Evolutionary conservation across 768 basidiomycete genomes (phyloP).

Genomic region (Terana coerulea): DNA sequence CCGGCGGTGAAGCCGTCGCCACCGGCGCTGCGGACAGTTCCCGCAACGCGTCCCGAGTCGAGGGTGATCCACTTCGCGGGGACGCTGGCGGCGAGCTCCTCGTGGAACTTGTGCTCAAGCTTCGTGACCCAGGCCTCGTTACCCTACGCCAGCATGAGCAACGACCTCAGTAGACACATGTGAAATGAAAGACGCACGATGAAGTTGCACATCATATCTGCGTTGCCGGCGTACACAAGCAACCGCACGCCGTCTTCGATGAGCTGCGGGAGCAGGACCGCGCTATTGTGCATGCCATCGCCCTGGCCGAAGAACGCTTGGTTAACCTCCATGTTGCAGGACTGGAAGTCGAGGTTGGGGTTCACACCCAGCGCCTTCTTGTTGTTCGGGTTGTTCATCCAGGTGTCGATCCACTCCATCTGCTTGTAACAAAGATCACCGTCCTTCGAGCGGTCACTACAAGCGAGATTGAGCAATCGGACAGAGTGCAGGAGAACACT

Average conservation of each 20-base stretch:
- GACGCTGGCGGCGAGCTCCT: slow-evolving; percentile 51
- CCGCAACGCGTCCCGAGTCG: slow-evolving; percentile 51
- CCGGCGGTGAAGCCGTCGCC: slow-evolving; percentile 64
- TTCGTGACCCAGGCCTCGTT: slow-evolving; percentile 73
- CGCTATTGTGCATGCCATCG: slow-evolving; percentile 83
- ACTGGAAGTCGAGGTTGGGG: slow-evolving; percentile 52
- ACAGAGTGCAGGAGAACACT: too few relatives aligned
- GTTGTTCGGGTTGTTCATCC: slow-evolving; percentile 74
- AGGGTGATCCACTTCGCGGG: slow-evolving; percentile 55
- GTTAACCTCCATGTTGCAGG: slow-evolving; percentile 79
- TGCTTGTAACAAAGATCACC: slow-evolving; percentile 74
- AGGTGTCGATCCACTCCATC: slow-evolving; percentile 85
- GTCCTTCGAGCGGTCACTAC: slow-evolving; percentile 56
- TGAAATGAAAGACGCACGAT: slow-evolving; percentile 39
- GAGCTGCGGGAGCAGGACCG: slow-evolving; percentile 72
- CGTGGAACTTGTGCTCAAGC: slow-evolving; percentile 57
- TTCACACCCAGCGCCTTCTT: slow-evolving; percentile 78
- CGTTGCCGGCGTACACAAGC: slow-evolving; percentile 86
- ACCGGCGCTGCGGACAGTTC: slow-evolving; percentile 68
- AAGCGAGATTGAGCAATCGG: neutral
- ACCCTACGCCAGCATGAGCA: slow-evolving; percentile 40
- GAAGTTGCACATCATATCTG: slow-evolving; percentile 91
- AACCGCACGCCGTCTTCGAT: slow-evolving; percentile 79
- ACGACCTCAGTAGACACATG: neutral
- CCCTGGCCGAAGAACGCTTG: slow-evolving; percentile 78